These are phyloP conservation scores for Populus tremula DNA, from an alignment of 345 rosid species.

Conservation along the genomic window DNA sequence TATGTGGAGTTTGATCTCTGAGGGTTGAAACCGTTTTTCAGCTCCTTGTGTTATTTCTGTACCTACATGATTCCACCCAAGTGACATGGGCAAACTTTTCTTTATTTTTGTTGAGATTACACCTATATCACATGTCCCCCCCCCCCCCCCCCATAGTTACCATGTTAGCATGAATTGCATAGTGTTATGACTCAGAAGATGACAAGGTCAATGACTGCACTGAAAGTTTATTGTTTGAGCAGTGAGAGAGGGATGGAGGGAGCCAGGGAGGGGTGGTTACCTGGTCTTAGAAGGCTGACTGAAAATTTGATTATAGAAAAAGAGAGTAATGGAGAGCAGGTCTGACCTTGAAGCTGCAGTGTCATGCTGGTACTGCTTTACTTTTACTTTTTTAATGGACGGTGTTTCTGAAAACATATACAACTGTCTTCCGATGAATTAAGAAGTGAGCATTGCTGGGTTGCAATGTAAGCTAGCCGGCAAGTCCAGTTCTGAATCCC, in stretches of 20 bases:
- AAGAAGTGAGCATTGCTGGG: neutral
- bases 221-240: neutral
- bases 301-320: neutral
- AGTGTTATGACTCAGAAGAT: neutral
- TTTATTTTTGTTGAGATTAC: too few species aligned
- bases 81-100: too few species aligned
- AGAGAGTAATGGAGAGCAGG: neutral
- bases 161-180: too few species aligned
- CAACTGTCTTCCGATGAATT: neutral
- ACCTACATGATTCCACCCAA: too few species aligned
- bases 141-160: too few species aligned
- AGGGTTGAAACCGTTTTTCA: too few species aligned
- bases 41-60: too few species aligned
- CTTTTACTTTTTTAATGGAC: neutral
- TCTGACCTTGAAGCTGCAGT: neutral
- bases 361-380: neutral
- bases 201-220: neutral
- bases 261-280: neutral
- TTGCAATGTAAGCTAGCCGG: neutral
- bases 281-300: neutral
- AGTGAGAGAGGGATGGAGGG: neutral
- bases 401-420: neutral
- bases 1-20: too few species aligned
- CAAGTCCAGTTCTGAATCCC: neutral
- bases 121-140: too few species aligned